Evolutionary conservation across 306 rosid genomes (phyloP).

Genomic region (Cajanus cajan): DNA sequence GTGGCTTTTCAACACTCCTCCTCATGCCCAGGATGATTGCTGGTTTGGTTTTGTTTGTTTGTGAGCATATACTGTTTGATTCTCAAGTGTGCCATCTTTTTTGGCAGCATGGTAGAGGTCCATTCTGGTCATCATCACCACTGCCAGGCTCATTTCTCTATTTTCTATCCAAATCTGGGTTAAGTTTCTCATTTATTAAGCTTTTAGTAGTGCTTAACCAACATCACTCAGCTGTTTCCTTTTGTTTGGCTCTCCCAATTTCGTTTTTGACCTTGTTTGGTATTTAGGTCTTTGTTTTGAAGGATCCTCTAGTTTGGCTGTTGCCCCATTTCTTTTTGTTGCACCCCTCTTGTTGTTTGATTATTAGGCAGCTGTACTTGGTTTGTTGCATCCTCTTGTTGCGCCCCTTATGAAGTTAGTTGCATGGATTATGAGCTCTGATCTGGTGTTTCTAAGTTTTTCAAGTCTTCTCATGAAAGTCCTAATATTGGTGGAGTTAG

Average conservation of each 20-base stretch:
- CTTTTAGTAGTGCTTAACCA: background rate
- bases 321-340: background rate
- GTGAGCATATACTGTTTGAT: background rate
- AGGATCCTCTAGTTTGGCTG: background rate
- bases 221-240: background rate
- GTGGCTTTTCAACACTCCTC: too few relatives aligned
- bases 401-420: background rate
- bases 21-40: too few relatives aligned
- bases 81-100: background rate
- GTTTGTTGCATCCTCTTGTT: background rate
- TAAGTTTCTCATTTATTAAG: background rate
- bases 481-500: background rate
- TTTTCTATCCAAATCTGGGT: background rate
- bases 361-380: background rate
- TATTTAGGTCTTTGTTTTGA: background rate
- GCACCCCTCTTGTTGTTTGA: background rate
- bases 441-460: conserved; percentile 7
- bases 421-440: background rate
- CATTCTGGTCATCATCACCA: background rate
- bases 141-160: background rate
- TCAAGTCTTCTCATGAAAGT: background rate
- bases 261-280: background rate
- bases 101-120: background rate
- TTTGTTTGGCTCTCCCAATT: background rate
- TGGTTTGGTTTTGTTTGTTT: background rate